Conservation (phyloP, 176 grass and related monocot species). For the Alloteropsis semialata region DNA sequence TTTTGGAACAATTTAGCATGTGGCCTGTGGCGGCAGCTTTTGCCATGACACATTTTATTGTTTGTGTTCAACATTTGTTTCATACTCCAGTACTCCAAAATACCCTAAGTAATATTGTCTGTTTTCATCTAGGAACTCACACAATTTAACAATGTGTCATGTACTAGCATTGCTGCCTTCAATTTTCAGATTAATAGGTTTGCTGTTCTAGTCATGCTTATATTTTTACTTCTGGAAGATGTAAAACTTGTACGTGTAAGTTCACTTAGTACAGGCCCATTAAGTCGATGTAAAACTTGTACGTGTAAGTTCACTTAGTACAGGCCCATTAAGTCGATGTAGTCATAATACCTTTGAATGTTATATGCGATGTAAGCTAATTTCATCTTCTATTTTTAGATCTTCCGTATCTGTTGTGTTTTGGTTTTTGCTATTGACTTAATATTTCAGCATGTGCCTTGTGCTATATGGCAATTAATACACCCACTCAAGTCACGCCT, state of each 20-base stretch:
- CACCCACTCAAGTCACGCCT: background rate
- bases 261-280: background rate
- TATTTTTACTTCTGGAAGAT: background rate
- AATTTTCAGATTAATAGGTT: background rate
- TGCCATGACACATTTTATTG: background rate
- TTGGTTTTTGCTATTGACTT: background rate
- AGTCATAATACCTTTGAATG: background rate
- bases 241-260: background rate
- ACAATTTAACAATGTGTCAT: background rate
- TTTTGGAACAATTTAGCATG: background rate
- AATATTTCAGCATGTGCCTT: conserved; percentile 13
- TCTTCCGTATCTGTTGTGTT: background rate
- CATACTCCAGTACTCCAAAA: background rate
- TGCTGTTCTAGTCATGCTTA: background rate
- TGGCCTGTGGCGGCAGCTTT: background rate
- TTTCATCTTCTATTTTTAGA: background rate
- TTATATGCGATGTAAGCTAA: background rate
- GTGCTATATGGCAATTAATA: background rate
- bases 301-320: background rate
- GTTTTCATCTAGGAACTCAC: background rate
- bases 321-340: background rate
- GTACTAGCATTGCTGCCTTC: background rate
- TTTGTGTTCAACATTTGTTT: background rate
- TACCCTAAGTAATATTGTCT: background rate
- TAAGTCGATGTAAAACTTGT: background rate